A percentile compares a stretch with the other conserved stretches of the same genome.
Evolutionary conservation across 129 eudicot species (phyloP).

Genomic region (Saposhnikovia divaricata): DNA sequence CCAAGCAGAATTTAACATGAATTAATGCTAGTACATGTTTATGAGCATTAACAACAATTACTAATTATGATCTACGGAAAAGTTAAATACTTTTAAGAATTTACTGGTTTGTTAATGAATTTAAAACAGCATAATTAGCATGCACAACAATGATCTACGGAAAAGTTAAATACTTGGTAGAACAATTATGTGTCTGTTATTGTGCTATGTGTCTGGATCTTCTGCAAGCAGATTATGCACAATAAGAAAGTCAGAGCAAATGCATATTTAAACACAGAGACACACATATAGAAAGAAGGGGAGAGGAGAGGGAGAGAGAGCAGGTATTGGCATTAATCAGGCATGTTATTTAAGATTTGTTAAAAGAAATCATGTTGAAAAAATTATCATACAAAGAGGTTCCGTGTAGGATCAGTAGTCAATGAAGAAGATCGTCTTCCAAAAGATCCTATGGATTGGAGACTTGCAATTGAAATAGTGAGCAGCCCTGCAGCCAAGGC

Average conservation of each 20-base stretch:
- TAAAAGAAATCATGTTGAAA: neutral
- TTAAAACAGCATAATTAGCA: neutral
- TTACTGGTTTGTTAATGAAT: too few relatives aligned
- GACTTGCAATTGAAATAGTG: slow-evolving; percentile 67
- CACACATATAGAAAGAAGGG: neutral
- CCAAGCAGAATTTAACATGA: too few relatives aligned
- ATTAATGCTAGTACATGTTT: too few relatives aligned
- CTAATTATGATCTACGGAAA: too few relatives aligned
- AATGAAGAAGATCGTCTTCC: slow-evolving; percentile 44
- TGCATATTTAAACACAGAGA: neutral
- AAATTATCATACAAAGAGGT: slow-evolving; percentile 57
- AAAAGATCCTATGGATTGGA: slow-evolving; percentile 60
- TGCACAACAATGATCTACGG: neutral
- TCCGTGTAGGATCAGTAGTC: slow-evolving; percentile 59
- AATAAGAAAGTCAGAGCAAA: neutral
- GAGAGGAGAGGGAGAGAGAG: neutral
- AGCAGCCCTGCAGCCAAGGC: slow-evolving; percentile 64
- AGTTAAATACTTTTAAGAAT: too few relatives aligned
- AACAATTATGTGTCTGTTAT: neutral
- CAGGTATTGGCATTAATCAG: neutral
- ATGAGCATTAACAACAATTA: too few relatives aligned
- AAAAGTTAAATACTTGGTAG: neutral
- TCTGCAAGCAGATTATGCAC: neutral
- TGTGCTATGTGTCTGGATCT: neutral
- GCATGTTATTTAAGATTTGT: neutral